Percentiles rank a stretch among this genome's conserved stretches.
Conservation (phyloP, 2,329 filamentous ascomycete species). For the Nigrospora osmanthi region DNA sequence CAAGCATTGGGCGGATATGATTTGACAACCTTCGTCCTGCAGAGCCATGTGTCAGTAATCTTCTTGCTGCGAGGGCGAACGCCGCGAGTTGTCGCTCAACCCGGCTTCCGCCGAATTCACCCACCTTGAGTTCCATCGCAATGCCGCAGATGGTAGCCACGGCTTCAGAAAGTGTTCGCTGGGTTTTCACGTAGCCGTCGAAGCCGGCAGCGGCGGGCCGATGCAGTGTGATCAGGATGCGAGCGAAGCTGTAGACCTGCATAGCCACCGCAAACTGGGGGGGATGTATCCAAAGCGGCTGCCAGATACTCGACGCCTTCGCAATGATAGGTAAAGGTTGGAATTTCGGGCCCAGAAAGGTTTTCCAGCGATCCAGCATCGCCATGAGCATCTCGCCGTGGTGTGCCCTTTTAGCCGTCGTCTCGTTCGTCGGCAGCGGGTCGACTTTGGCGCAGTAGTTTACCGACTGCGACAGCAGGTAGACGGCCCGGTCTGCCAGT, state of each 20-base stretch:
- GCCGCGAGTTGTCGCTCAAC: too few species aligned
- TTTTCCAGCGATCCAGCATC: slow-evolving; percentile 22
- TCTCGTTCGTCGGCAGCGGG: slow-evolving; percentile 1
- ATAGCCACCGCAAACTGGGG: slow-evolving; percentile 37
- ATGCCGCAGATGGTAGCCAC: slow-evolving; percentile 42
- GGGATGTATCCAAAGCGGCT: slow-evolving; percentile 43
- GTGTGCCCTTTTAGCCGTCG: slow-evolving; percentile 5
- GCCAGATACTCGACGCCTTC: slow-evolving; percentile 23
- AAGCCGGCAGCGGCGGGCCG: slow-evolving; percentile 41
- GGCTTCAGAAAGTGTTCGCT: slow-evolving; percentile 34
- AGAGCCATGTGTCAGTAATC: too few species aligned
- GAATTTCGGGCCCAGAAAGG: slow-evolving; percentile 27
- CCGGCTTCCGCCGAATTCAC: too few species aligned
- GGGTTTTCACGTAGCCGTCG: slow-evolving; percentile 33
- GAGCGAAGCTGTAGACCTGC: slow-evolving; percentile 43
- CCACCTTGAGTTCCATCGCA: slow-evolving; percentile 27
- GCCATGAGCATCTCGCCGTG: slow-evolving; percentile 12
- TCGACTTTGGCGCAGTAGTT: slow-evolving; percentile 45
- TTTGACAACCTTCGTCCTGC: slow-evolving; percentile 28
- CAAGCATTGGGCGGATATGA: slow-evolving; percentile 34
- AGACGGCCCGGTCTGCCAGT: slow-evolving; percentile 43
- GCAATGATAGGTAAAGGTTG: slow-evolving; percentile 26
- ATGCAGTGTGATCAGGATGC: slow-evolving; percentile 43
- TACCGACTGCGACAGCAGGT: slow-evolving; percentile 46
- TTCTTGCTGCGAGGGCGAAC: too few species aligned